These are phyloP conservation scores for Hymenotorrendiella dingleyae DNA, from an alignment of 2,329 filamentous ascomycete genomes.

Conservation along the genomic window DNA sequence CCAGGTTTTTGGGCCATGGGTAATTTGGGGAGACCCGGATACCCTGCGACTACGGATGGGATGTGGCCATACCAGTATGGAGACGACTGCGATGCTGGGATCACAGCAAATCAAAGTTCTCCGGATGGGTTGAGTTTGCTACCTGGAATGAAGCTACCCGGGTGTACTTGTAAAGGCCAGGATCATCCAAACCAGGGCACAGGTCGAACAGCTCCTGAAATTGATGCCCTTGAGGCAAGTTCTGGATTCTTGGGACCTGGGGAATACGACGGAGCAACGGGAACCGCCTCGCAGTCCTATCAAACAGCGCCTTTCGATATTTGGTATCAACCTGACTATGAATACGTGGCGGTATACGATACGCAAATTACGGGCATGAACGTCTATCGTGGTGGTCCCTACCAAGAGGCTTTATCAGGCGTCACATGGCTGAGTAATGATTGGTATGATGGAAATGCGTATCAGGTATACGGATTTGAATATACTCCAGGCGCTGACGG, in stretches of 20 bases:
- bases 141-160: constrained; percentile 64
- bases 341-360: constrained; percentile 62
- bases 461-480: constrained; percentile 59
- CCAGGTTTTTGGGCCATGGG: constrained; percentile 74
- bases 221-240: constrained; percentile 67
- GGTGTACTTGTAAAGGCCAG: constrained; percentile 57
- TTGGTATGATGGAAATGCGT: constrained; percentile 60
- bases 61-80: constrained; percentile 71
- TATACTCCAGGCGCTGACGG: constrained; percentile 55
- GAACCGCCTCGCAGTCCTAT: constrained; percentile 59
- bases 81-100: constrained; percentile 62
- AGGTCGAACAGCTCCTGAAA: constrained; percentile 63
- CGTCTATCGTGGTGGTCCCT: constrained; percentile 53
- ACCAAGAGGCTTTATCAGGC: constrained; percentile 58
- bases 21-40: constrained; percentile 64
- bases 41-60: constrained; percentile 63
- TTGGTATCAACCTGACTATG: constrained; percentile 60
- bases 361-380: constrained; percentile 50
- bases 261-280: constrained; percentile 45
- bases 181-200: constrained; percentile 62
- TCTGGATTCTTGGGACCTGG: constrained; percentile 34
- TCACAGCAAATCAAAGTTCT: constrained; percentile 66
- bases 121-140: constrained; percentile 60
- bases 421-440: constrained; percentile 57
- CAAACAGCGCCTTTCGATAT: constrained; percentile 66